Percentiles rank a stretch among this genome's conserved stretches.
phyloP scores from a whole-genome alignment of 495 filamentous ascomycete species.

The Aspergillus funiculosus region DNA sequence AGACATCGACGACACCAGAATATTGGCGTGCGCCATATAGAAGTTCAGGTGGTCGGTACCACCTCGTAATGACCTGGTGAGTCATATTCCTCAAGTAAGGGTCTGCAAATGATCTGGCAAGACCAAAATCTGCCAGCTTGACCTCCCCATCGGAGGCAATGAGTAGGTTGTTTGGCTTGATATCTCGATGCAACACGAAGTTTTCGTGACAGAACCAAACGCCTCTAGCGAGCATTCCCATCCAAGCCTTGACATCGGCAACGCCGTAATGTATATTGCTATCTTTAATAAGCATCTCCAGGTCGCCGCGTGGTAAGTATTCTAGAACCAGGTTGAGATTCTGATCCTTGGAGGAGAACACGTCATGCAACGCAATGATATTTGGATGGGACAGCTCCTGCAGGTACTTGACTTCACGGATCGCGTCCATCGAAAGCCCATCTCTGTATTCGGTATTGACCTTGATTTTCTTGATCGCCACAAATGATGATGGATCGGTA shows the following conservation, averaged over 20 bases:
- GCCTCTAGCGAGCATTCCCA: constrained; percentile 89
- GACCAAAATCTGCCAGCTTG: constrained; percentile 96
- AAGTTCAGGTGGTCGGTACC: constrained; percentile 93
- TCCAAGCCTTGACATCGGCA: constrained; percentile 96
- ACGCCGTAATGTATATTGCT: constrained; percentile 65
- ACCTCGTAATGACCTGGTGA: constrained; percentile 88
- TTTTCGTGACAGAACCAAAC: constrained; percentile 97
- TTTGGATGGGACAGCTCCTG: constrained; percentile 96
- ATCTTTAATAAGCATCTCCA: constrained; percentile 90
- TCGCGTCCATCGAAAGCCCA: constrained; percentile 86
- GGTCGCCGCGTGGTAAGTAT: constrained; percentile 81
- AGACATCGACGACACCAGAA: constrained; percentile 84
- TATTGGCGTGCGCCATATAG: constrained; percentile 87
- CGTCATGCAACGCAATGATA: constrained; percentile 82
- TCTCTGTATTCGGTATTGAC: constrained; percentile 77
- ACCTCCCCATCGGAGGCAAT: constrained; percentile 89
- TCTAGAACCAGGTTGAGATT: constrained; percentile 95
- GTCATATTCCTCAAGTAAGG: constrained; percentile 88
- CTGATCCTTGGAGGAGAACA: constrained; percentile 88
- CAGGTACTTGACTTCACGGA: constrained; percentile 90
- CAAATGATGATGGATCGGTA: constrained; percentile 57
- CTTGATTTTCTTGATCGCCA: constrained; percentile 99
- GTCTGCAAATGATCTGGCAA: constrained; percentile 83
- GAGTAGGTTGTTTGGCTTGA: constrained; percentile 97
- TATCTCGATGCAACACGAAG: constrained; percentile 91